Percentiles rank a stretch among this genome's conserved stretches.
These are phyloP conservation scores for Saccharomycopsis lassenensis DNA, from an alignment of 805 yeast genomes.

Conservation along the genomic window DNA sequence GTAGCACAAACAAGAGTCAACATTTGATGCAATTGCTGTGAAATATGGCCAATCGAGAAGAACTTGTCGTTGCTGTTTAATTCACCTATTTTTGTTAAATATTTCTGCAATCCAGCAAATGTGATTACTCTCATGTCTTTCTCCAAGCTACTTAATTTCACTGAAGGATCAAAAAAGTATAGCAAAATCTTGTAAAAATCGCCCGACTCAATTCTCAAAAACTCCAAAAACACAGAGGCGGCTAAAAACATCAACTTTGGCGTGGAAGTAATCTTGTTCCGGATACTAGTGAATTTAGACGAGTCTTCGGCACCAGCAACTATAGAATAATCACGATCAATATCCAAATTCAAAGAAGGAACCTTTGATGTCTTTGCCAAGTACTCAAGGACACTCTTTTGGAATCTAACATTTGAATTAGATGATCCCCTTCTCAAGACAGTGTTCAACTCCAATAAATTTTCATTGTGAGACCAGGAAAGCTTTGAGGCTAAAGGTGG, in stretches of 20 bases:
- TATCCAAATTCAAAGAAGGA: no score
- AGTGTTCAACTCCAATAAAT: slow-evolving; percentile 84
- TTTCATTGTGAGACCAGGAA: slow-evolving; percentile 76
- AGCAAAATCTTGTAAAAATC: slow-evolving; percentile 66
- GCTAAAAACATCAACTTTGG: slow-evolving; percentile 83
- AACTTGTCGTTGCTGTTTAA: neutral
- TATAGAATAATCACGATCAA: no score
- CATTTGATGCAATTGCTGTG: slow-evolving; percentile 52
- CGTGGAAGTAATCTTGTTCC: slow-evolving; percentile 11
- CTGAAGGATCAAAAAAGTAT: slow-evolving; percentile 81
- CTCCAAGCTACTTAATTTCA: slow-evolving; percentile 57
- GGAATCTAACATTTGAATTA: slow-evolving; percentile 65
- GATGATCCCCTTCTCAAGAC: slow-evolving; percentile 85
- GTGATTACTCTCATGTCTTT: slow-evolving; percentile 34
- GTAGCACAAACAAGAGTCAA: slow-evolving; percentile 71
- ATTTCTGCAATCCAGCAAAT: slow-evolving; percentile 6
- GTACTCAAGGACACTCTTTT: slow-evolving; percentile 44
- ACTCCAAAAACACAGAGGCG: slow-evolving; percentile 70
- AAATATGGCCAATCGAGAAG: slow-evolving; percentile 27
- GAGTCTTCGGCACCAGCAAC: no score
- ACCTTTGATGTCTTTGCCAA: neutral
- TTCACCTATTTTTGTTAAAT: slow-evolving; percentile 4
- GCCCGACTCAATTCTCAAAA: slow-evolving; percentile 68
- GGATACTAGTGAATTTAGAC: no score
- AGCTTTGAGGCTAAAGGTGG: slow-evolving; percentile 81